A percentile compares a stretch with the other conserved stretches of the same genome.
Conservation (phyloP, 495 filamentous ascomycete species). For the Penicillium pancosmium region DNA sequence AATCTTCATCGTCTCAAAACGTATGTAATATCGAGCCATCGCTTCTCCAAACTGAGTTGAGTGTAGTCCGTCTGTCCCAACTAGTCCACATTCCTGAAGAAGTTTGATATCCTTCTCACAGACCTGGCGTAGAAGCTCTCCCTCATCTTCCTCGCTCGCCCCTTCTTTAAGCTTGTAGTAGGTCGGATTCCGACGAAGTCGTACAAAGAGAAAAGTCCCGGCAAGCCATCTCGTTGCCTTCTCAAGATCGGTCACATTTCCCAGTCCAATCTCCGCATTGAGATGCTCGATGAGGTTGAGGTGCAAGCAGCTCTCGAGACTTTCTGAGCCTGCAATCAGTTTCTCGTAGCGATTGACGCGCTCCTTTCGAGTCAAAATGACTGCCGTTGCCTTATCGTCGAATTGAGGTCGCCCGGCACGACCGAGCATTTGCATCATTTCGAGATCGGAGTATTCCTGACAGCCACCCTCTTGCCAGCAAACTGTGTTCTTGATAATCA, state of each 20-base stretch:
- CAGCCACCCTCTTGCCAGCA: slow-evolving; percentile 65
- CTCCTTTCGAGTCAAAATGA: slow-evolving; percentile 78
- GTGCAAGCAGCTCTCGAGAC: slow-evolving; percentile 87
- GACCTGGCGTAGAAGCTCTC: slow-evolving; percentile 75
- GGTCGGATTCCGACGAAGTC: slow-evolving; percentile 75
- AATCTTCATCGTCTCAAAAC: slow-evolving; percentile 86
- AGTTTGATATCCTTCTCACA: slow-evolving; percentile 77
- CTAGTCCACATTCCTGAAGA: slow-evolving; percentile 63
- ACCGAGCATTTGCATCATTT: slow-evolving; percentile 98
- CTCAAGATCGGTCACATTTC: slow-evolving; percentile 69
- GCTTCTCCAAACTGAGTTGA: slow-evolving; percentile 81
- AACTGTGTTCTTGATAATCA: slow-evolving; percentile 89
- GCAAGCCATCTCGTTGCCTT: slow-evolving; percentile 82
- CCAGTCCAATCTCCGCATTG: slow-evolving; percentile 90
- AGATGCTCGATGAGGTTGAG: slow-evolving; percentile 87
- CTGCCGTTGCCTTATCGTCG: slow-evolving; percentile 78
- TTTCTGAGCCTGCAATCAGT: slow-evolving; percentile 80
- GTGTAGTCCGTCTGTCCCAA: slow-evolving; percentile 55
- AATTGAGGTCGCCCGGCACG: slow-evolving; percentile 94
- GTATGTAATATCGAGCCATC: slow-evolving; percentile 92
- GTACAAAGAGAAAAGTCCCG: slow-evolving; percentile 85
- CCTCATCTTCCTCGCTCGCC: slow-evolving; percentile 53
- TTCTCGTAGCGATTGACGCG: slow-evolving; percentile 75
- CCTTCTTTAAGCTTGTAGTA: slow-evolving; percentile 75
- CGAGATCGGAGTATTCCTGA: slow-evolving; percentile 85